Evolutionary conservation across 176 grass and related monocot genomes (phyloP).

Genomic region (Bothriochloa decipiens): DNA sequence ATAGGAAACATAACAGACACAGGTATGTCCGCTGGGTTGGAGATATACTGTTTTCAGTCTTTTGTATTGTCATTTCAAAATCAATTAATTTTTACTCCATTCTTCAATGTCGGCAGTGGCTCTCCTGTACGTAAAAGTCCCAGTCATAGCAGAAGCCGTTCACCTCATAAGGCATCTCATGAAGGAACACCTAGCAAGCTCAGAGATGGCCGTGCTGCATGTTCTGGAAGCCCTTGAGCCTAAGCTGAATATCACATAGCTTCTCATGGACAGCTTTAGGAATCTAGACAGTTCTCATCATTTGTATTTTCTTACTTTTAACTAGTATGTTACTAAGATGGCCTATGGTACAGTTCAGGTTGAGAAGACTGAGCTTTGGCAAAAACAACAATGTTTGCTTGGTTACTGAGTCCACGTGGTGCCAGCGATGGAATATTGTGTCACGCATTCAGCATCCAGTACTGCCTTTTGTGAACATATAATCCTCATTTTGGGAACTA

Average conservation of each 20-base stretch:
- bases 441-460: neutral
- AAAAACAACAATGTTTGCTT: neutral
- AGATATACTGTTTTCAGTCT: neutral
- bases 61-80: neutral
- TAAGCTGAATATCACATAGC: slow-evolving; percentile 6
- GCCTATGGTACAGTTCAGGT: slow-evolving; percentile 13
- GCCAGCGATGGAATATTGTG: slow-evolving; percentile 1
- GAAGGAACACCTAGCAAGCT: slow-evolving; percentile 35
- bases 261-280: slow-evolving; percentile 7
- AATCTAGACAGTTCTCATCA: slow-evolving; percentile 34
- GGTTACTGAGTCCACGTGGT: slow-evolving; percentile 13
- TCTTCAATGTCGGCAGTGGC: slow-evolving; percentile 44
- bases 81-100: neutral
- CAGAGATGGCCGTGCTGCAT: slow-evolving; percentile 25
- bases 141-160: slow-evolving; percentile 55
- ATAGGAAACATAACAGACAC: slow-evolving; percentile 46
- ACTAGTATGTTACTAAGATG: slow-evolving; percentile 20
- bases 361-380: slow-evolving; percentile 11
- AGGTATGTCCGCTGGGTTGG: slow-evolving; percentile 30
- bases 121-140: slow-evolving; percentile 50
- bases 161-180: slow-evolving; percentile 37
- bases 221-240: slow-evolving; percentile 20
- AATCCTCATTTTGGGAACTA: no score
- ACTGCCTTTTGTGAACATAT: no score
- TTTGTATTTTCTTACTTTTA: slow-evolving; percentile 30